Evolutionary conservation across 306 rosid species (phyloP), one percentile per base, ranked within the genome.

Genomic region (Quercus suber): DNA sequence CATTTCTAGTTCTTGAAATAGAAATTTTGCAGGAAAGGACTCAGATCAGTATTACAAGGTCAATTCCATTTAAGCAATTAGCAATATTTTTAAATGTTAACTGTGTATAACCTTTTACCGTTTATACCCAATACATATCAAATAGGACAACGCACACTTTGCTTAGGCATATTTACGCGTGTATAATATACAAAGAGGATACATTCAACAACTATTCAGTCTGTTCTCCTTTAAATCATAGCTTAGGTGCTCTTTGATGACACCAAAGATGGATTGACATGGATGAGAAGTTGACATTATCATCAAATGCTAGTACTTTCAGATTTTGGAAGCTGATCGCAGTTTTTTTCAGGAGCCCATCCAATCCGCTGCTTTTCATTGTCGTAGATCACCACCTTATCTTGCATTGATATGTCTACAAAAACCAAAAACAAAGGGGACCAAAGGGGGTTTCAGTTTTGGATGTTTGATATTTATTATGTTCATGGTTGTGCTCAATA

Each of bases 291-390:
- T 14, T 19, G 65, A 23, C 4, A 33, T 18, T 4, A 60, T 78
- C 82, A 83, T 88, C 87, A 85, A 55, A 89, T 69, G 71, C 81
- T 83, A 76, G 56, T 6, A 69, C 20, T 41, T 58, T 80, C 76
- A 18, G 87, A 79, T 78, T 73, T 93, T 55, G 97, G 94, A 75
- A 82, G 57, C 73, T 79, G 82, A 57, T 83, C 86, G 73, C 97
- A 93, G 57, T 83, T 88, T 41, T 41, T 41, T 35, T 84, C 84
- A 17, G 86, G 35, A 45, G 76, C 86, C 98, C 97, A 93, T 73
- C 98, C 97, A 75, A 91, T 89, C 82, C 82, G 75, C 75, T 87
- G 84, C 84, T 87, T 87, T 76, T 93, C 97, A 25, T 93, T 93
- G 82, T 91, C 92, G 21, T 81, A 93, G 17, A 93, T 81, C 85